Evolutionary conservation across 2,329 filamentous ascomycete species (phyloP).

Genomic region (Capronia coronata): DNA sequence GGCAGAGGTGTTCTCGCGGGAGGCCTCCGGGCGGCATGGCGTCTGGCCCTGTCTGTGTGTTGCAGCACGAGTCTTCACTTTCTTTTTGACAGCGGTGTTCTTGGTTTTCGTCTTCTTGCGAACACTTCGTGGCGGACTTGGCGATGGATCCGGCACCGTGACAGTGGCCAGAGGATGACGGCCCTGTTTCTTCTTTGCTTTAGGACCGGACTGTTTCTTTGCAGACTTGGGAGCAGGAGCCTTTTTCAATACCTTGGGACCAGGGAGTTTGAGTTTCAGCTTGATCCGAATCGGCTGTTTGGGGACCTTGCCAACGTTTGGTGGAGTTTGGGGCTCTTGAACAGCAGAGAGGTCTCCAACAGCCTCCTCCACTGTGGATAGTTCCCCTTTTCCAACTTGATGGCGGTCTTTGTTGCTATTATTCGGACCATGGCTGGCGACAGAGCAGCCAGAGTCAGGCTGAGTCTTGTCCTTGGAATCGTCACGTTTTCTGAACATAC

Average conservation of each 20-base stretch:
- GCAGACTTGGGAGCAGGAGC: neutral
- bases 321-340: too few relatives aligned
- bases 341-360: too few relatives aligned
- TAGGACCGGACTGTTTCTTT: neutral
- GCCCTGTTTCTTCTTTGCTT: neutral
- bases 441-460: neutral
- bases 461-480: neutral
- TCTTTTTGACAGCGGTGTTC: constrained; percentile 3
- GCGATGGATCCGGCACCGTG: neutral
- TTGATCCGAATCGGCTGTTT: too few relatives aligned
- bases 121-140: neutral
- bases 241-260: neutral
- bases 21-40: neutral
- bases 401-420: neutral
- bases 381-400: neutral
- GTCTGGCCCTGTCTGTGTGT: neutral
- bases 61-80: constrained; percentile 5
- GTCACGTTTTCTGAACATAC: neutral
- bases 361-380: neutral
- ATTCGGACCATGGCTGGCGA: neutral
- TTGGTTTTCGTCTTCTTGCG: neutral
- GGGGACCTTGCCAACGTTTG: too few relatives aligned
- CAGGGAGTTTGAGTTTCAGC: too few relatives aligned
- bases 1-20: neutral
- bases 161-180: constrained; percentile 14